Evolutionary conservation across 345 rosid species (phyloP).

Genomic region (Populus tremula): DNA sequence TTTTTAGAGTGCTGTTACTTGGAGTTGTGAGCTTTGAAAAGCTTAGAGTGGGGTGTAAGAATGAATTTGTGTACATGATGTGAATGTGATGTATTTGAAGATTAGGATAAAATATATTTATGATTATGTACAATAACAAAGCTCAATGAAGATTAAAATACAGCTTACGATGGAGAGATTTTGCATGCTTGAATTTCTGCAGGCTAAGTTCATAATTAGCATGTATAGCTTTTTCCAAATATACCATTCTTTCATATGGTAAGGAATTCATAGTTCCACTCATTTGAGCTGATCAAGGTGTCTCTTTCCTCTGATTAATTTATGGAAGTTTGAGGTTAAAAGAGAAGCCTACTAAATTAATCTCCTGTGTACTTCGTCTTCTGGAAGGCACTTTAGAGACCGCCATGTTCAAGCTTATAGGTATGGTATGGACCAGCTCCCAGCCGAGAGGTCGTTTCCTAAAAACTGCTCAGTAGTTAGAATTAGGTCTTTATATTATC

Average conservation of each 20-base stretch:
- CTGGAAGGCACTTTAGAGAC: not conserved
- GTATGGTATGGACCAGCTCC: not conserved
- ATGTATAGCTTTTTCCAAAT: too few relatives aligned
- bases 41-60: constrained; percentile 17
- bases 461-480: too few relatives aligned
- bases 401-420: not conserved
- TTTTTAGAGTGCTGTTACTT: not conserved
- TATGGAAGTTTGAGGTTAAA: not conserved
- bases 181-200: too few relatives aligned
- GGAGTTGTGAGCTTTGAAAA: constrained; percentile 12
- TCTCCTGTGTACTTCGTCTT: not conserved
- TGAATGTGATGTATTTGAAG: constrained; percentile 10
- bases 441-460: not conserved
- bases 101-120: not conserved
- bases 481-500: too few relatives aligned
- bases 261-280: not conserved
- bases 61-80: constrained; percentile 1
- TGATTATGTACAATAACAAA: not conserved
- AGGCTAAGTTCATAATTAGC: too few relatives aligned
- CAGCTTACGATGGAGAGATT: not conserved
- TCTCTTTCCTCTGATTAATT: not conserved
- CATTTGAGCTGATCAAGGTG: too few relatives aligned
- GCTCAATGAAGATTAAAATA: not conserved
- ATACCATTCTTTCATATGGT: too few relatives aligned
- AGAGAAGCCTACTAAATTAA: not conserved